Conservation (phyloP, 805 yeast species). For the Metschnikowia reukaufii region DNA sequence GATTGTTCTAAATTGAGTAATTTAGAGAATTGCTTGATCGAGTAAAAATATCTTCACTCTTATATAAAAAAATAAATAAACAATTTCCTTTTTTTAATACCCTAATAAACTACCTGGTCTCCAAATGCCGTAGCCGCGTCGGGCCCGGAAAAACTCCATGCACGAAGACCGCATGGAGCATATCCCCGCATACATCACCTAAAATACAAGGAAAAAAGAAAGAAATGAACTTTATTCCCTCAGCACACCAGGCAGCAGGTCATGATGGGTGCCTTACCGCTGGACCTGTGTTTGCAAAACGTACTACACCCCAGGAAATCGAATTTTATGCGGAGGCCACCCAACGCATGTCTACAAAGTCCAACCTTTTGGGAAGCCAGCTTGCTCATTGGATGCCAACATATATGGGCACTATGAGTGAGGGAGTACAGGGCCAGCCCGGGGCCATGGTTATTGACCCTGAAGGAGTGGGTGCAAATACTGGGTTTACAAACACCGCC, state of each 20-base stretch:
- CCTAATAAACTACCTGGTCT: no score
- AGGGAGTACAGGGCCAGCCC: constrained; percentile 30
- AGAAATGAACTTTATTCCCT: constrained; percentile 16
- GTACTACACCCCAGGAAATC: constrained; percentile 61
- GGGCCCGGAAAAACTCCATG: no score
- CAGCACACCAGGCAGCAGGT: constrained; percentile 81
- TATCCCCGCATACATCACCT: no score
- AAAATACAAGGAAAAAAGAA: not conserved
- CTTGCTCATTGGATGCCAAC: constrained; percentile 61
- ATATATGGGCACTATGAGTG: constrained; percentile 58
- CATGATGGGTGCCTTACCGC: constrained; percentile 77
- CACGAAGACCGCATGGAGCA: no score
- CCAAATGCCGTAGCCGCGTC: no score
- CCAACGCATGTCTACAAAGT: constrained; percentile 20
- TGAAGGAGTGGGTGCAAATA: constrained; percentile 1
- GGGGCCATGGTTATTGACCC: constrained; percentile 12
- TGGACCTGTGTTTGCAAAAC: constrained; percentile 74
- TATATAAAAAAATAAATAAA: no score
- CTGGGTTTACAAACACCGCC: not conserved
- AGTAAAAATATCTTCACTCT: no score
- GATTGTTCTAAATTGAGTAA: no score
- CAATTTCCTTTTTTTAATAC: no score
- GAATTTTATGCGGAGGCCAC: constrained; percentile 60
- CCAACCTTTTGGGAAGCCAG: constrained; percentile 29
- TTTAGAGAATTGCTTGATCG: no score